phyloP scores from a whole-genome alignment of 805 yeast genomes.

The Saturnispora silvae region DNA sequence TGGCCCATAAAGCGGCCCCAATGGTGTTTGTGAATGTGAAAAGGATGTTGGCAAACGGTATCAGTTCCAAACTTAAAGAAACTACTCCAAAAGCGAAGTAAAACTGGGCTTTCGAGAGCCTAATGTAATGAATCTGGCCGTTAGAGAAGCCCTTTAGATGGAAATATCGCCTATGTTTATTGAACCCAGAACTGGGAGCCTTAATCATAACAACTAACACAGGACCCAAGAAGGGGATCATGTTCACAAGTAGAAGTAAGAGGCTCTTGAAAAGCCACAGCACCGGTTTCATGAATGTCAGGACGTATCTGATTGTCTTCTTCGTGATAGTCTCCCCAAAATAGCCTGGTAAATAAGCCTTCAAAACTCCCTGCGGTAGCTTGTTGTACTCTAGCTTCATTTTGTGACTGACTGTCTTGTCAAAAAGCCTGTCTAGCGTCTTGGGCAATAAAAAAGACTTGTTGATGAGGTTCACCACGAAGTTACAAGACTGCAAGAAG shows the following conservation, averaged over 20 bases:
- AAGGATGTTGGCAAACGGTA: slow-evolving; percentile 43
- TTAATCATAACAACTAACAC: slow-evolving; percentile 36
- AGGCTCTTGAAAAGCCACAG: slow-evolving; percentile 30
- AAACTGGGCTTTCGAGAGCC: slow-evolving; percentile 23
- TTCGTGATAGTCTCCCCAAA: slow-evolving; percentile 22
- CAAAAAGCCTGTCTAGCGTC: slow-evolving; percentile 24
- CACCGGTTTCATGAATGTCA: slow-evolving; percentile 27
- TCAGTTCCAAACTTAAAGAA: slow-evolving; percentile 39
- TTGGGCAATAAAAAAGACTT: slow-evolving; percentile 23
- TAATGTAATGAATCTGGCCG: slow-evolving; percentile 30
- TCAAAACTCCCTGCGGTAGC: slow-evolving; percentile 19
- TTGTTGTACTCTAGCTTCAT: slow-evolving; percentile 15
- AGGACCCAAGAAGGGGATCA: slow-evolving; percentile 53
- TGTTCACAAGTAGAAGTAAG: slow-evolving; percentile 29
- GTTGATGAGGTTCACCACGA: slow-evolving; percentile 22
- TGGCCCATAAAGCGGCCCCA: slow-evolving; percentile 61
- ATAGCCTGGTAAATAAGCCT: slow-evolving; percentile 17
- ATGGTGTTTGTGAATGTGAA: slow-evolving; percentile 48
- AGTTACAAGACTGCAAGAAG: slow-evolving; percentile 23
- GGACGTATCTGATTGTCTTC: slow-evolving; percentile 10
- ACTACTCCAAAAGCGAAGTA: slow-evolving; percentile 43
- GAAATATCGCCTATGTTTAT: slow-evolving; percentile 46
- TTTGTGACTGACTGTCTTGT: slow-evolving; percentile 20
- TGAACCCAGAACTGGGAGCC: slow-evolving; percentile 45
- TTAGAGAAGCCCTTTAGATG: slow-evolving; percentile 40